phyloP scores from a whole-genome alignment of 805 yeast species.

The Crinitomyces ghanaensis region DNA sequence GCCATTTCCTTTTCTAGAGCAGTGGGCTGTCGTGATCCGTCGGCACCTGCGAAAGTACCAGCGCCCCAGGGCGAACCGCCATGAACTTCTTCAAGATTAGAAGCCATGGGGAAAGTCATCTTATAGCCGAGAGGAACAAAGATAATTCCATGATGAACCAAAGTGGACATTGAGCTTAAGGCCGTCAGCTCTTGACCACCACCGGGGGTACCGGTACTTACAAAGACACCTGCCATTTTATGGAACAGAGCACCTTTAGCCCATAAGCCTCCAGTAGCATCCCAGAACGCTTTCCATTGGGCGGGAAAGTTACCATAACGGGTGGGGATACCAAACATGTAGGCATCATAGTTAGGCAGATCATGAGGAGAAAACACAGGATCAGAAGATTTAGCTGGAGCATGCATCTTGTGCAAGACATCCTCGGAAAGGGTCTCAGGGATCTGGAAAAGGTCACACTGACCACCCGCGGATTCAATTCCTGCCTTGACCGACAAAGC shows the following conservation, averaged over 20 bases:
- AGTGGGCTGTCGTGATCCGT: conserved; percentile 62
- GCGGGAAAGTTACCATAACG: conserved; percentile 68
- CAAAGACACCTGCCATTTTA: conserved; percentile 63
- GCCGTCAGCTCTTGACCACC: conserved; percentile 75
- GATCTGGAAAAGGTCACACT: conserved; percentile 64
- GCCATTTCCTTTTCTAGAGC: conserved; percentile 57
- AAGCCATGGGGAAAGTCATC: conserved; percentile 40
- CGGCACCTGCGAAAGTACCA: conserved; percentile 63
- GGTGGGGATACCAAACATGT: conserved; percentile 70
- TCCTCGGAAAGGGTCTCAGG: conserved; percentile 65
- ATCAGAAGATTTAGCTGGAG: conserved; percentile 36
- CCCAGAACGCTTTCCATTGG: conserved; percentile 70
- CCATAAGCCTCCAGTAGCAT: conserved; percentile 68
- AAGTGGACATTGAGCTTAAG: conserved; percentile 43
- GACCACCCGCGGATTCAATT: conserved; percentile 55
- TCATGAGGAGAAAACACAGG: conserved; percentile 47
- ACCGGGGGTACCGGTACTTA: conserved; percentile 60
- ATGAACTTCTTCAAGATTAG: conserved; percentile 54
- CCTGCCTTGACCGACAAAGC: conserved; percentile 65
- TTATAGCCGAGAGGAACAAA: conserved; percentile 70
- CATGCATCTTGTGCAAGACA: conserved; percentile 50
- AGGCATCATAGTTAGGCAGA: conserved; percentile 55
- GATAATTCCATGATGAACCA: conserved; percentile 68
- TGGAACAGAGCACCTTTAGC: conserved; percentile 56
- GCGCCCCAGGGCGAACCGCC: conserved; percentile 88